Evolutionary conservation across 176 grass and related monocot genomes (phyloP).

Genomic region (Oryza longistaminata): DNA sequence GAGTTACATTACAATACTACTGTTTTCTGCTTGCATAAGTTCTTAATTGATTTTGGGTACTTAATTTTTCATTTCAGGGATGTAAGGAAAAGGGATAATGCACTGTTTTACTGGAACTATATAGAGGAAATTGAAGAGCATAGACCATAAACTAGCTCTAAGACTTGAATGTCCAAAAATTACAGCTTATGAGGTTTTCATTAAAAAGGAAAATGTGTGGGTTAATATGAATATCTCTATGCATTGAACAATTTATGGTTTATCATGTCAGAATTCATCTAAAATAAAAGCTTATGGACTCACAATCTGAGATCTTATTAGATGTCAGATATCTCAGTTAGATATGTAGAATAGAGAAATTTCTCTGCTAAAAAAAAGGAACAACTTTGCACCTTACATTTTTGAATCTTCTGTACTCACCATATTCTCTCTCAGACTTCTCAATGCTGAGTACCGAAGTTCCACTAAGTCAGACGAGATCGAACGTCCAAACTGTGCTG

Average conservation of each 20-base stretch:
- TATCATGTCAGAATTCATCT: slow-evolving; percentile 19
- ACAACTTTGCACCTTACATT: neutral
- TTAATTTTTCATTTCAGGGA: neutral
- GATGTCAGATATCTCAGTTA: neutral
- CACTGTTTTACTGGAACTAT: slow-evolving; percentile 18
- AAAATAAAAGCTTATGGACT: slow-evolving; percentile 21
- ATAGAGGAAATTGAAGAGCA: neutral
- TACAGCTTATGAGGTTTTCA: slow-evolving; percentile 1
- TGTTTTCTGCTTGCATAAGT: slow-evolving; percentile 24
- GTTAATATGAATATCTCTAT: neutral
- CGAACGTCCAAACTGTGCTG: neutral
- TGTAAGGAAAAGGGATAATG: neutral
- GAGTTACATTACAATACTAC: neutral
- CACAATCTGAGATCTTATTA: neutral
- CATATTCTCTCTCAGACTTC: neutral
- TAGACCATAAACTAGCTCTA: slow-evolving; percentile 9
- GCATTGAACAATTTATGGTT: neutral
- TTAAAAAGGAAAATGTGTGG: neutral
- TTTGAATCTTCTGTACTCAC: neutral
- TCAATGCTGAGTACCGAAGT: neutral
- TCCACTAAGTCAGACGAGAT: slow-evolving; percentile 10
- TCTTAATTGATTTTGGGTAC: slow-evolving; percentile 10
- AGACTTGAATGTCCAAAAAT: neutral
- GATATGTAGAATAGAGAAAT: neutral
- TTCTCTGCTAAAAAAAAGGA: neutral